phyloP scores from a whole-genome alignment of 164 flowering plant genomes.

The Dillenia suffruticosa region DNA sequence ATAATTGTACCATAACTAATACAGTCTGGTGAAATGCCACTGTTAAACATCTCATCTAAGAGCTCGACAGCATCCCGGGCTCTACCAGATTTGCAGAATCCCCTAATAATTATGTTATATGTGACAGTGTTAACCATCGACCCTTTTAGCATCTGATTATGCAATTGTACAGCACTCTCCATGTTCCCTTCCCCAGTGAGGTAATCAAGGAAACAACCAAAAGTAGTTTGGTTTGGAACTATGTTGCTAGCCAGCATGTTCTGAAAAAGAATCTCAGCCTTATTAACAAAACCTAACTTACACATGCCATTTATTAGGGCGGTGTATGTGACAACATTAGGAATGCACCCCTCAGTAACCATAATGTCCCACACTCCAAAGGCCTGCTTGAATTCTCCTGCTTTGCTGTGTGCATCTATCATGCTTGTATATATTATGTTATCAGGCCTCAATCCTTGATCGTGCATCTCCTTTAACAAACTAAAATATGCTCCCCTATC shows the following conservation, averaged over 20 bases:
- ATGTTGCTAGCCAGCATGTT: constrained; percentile 48
- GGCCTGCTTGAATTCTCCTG: constrained; percentile 59
- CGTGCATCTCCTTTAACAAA: constrained; percentile 59
- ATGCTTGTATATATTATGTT: constrained; percentile 64
- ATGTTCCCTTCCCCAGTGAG: constrained; percentile 54
- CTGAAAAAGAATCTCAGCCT: constrained; percentile 65
- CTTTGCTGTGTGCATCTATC: constrained; percentile 60
- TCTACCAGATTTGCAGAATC: constrained; percentile 71
- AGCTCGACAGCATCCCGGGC: constrained; percentile 47
- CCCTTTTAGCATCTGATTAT: constrained; percentile 49
- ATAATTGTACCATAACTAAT: constrained; percentile 81
- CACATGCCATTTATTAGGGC: constrained; percentile 72
- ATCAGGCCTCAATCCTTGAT: constrained; percentile 64
- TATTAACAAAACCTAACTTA: constrained; percentile 54
- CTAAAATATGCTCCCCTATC: constrained; percentile 26
- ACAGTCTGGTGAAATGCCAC: constrained; percentile 66
- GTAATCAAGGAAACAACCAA: constrained; percentile 73
- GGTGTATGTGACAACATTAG: constrained; percentile 81
- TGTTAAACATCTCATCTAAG: constrained; percentile 50
- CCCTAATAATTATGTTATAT: constrained; percentile 71
- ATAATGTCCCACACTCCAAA: constrained; percentile 60
- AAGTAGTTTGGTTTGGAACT: constrained; percentile 70
- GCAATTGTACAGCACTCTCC: constrained; percentile 64
- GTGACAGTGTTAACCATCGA: constrained; percentile 64
- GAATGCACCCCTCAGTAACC: constrained; percentile 61